Evolutionary conservation across 352 stramenopile genomes (phyloP).

Genomic region (Pythium phragmitis): DNA sequence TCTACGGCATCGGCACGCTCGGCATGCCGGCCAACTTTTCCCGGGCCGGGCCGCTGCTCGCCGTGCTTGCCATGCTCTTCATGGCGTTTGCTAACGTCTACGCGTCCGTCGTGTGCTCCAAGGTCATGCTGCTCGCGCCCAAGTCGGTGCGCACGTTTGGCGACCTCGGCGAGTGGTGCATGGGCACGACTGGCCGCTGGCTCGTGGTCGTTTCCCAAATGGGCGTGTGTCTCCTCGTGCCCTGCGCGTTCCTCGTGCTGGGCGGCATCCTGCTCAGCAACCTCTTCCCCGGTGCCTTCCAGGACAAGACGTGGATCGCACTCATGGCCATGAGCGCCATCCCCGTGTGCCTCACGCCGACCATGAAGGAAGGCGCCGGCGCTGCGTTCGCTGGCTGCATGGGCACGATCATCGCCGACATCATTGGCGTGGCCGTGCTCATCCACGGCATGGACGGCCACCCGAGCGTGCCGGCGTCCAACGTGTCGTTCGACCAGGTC

Average conservation of each 20-base stretch:
- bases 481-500: conserved; percentile 32
- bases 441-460: conserved; percentile 31
- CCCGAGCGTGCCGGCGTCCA: conserved; percentile 21
- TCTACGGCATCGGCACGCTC: conserved; percentile 67
- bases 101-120: conserved; percentile 26
- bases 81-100: conserved; percentile 38
- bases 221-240: conserved; percentile 22
- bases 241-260: conserved; percentile 25
- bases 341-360: conserved; percentile 33
- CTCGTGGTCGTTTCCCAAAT: conserved; percentile 28
- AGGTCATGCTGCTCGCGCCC: conserved; percentile 19
- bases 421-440: conserved; percentile 26
- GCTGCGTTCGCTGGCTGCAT: conserved; percentile 30
- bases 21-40: conserved; percentile 70
- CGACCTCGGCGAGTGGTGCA: conserved; percentile 35
- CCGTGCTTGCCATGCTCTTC: conserved; percentile 31
- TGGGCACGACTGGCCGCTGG: conserved; percentile 30
- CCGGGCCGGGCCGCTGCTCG: conserved; percentile 39
- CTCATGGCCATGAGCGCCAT: conserved; percentile 29
- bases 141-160: conserved; percentile 24
- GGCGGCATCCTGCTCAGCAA: conserved; percentile 30
- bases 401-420: conserved; percentile 32
- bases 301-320: conserved; percentile 29
- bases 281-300: conserved; percentile 29
- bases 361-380: conserved; percentile 32